Conservation (phyloP, 2,329 filamentous ascomycete genomes). For the Monascus ruber region DNA sequence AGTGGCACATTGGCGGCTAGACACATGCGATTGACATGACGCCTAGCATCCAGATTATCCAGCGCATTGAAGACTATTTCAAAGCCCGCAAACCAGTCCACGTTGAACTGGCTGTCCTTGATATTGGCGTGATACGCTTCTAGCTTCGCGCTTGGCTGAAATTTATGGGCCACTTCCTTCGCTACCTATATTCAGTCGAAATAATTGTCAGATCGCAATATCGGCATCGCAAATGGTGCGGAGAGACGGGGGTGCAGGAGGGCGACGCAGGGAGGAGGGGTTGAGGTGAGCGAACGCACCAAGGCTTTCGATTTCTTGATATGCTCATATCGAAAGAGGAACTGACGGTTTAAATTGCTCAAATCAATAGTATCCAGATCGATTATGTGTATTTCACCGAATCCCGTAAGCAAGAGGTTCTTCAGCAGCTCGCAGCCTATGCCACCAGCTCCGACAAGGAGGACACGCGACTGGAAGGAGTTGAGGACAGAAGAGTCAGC, state of each 20-base stretch:
- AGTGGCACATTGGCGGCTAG: constrained; percentile 79
- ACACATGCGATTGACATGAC: constrained; percentile 97
- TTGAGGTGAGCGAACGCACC: constrained; percentile 41
- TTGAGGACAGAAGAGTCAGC: not conserved
- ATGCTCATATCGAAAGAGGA: constrained; percentile 90
- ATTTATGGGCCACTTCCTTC: constrained; percentile 78
- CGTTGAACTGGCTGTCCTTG: constrained; percentile 75
- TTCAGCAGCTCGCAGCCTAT: constrained; percentile 97
- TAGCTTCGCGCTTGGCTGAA: constrained; percentile 81
- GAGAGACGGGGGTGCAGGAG: not conserved
- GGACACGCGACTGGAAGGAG: constrained; percentile 57
- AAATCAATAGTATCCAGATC: constrained; percentile 98
- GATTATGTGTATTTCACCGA: constrained; percentile 85
- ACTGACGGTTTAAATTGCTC: constrained; percentile 94
- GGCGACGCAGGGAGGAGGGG: constrained; percentile 1
- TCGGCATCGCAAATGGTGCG: not conserved
- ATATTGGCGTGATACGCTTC: constrained; percentile 90
- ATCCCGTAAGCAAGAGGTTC: constrained; percentile 84
- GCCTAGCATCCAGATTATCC: constrained; percentile 85
- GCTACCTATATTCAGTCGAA: constrained; percentile 52
- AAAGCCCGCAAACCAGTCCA: constrained; percentile 79
- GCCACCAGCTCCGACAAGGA: constrained; percentile 92
- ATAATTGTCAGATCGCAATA: constrained; percentile 6
- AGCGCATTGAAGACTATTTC: constrained; percentile 89
- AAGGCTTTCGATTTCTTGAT: constrained; percentile 96